These are phyloP conservation scores for Exidia glandulosa DNA, from an alignment of 768 basidiomycete genomes.

Conservation along the genomic window DNA sequence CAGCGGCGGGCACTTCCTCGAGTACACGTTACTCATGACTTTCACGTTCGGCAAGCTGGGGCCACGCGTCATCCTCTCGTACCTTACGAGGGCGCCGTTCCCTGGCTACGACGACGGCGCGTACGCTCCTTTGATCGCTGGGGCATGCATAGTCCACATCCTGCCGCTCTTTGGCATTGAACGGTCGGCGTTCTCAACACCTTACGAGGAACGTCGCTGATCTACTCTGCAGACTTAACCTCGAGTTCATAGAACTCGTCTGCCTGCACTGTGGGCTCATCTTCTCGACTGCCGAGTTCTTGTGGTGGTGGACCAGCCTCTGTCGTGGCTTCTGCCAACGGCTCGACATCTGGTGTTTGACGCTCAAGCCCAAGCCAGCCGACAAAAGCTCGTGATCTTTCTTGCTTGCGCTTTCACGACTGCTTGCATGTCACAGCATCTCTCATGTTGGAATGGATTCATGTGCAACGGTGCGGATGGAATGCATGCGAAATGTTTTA, in stretches of 20 bases:
- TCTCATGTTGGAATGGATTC: not conserved
- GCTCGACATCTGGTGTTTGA: conserved; percentile 6
- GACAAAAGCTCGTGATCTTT: not conserved
- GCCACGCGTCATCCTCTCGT: conserved; percentile 7
- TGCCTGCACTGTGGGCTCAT: not conserved
- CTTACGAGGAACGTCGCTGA: not conserved
- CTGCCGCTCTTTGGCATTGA: not conserved
- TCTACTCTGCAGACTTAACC: not conserved
- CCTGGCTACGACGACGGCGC: conserved; percentile 7
- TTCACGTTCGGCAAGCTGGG: conserved; percentile 9
- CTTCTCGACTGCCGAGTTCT: conserved; percentile 2
- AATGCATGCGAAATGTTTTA: too few species aligned
- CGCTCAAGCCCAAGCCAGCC: conserved; percentile 1
- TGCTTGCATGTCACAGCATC: too few species aligned
- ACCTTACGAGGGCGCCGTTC: conserved; percentile 6
- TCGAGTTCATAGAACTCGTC: not conserved
- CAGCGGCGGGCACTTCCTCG: conserved; percentile 3
- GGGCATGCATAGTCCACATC: conserved; percentile 3
- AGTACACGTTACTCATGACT: conserved; percentile 5
- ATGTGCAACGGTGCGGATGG: too few species aligned
- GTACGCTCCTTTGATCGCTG: conserved; percentile 4
- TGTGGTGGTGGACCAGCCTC: conserved; percentile 5
- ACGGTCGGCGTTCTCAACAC: not conserved
- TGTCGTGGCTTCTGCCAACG: conserved; percentile 1
- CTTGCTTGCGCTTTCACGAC: too few species aligned